Conservation (phyloP, 2,329 filamentous ascomycete genomes). For the Alternaria sp. region DNA sequence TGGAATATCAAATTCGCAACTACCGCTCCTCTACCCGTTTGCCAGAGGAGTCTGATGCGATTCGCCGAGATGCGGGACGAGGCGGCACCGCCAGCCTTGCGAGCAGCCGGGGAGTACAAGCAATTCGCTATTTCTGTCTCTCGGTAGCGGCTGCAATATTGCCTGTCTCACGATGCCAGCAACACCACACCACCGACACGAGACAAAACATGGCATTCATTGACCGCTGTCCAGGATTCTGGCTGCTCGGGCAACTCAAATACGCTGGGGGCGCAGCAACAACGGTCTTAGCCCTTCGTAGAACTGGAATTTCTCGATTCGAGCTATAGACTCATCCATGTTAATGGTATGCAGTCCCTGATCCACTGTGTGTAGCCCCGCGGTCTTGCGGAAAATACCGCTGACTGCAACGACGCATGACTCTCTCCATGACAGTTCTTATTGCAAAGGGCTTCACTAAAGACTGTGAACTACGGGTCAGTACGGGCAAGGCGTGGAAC, state of each 20-base stretch:
- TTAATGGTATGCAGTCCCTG: slow-evolving; percentile 8
- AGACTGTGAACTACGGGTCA: background rate
- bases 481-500: background rate
- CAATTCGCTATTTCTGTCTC: background rate
- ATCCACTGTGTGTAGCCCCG: slow-evolving; percentile 6
- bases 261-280: background rate
- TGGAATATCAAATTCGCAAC: background rate
- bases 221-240: background rate
- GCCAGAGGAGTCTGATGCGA: slow-evolving; percentile 4
- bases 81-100: slow-evolving; percentile 8
- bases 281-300: background rate
- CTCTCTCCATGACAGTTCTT: background rate
- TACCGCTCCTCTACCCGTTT: slow-evolving; percentile 1
- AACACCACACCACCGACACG: background rate
- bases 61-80: slow-evolving; percentile 16
- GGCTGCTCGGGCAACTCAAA: background rate
- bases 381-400: slow-evolving; percentile 2
- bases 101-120: background rate
- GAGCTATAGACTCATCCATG: slow-evolving; percentile 10
- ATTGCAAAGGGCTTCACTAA: background rate
- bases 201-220: background rate
- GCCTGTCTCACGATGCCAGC: background rate
- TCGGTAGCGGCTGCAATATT: slow-evolving; percentile 3
- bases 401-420: slow-evolving; percentile 7
- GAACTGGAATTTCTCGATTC: background rate